These are phyloP conservation scores for Penicillium robsamsonii DNA, from an alignment of 495 filamentous ascomycete species.

Conservation along the genomic window DNA sequence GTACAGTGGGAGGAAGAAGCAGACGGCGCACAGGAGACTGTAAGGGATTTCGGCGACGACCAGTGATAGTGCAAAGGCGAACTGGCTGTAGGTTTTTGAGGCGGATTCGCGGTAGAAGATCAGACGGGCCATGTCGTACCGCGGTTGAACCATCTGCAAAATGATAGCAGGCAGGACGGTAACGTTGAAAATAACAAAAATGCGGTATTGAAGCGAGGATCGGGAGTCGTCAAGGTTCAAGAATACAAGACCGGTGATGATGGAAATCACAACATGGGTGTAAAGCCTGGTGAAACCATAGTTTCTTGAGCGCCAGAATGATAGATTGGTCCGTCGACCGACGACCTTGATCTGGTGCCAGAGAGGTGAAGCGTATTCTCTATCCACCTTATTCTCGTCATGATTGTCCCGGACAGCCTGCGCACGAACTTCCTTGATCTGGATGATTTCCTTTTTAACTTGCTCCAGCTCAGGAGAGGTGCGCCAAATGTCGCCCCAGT, in stretches of 20 bases:
- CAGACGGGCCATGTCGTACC: constrained; percentile 69
- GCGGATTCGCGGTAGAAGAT: constrained; percentile 78
- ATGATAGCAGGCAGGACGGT: constrained; percentile 75
- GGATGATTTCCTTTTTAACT: constrained; percentile 62
- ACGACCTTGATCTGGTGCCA: constrained; percentile 69
- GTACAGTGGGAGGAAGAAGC: constrained; percentile 74
- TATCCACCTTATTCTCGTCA: constrained; percentile 39
- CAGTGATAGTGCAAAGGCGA: constrained; percentile 69
- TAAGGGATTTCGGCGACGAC: constrained; percentile 77
- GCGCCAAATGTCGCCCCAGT: constrained; percentile 80
- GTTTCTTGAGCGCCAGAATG: constrained; percentile 73
- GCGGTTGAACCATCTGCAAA: constrained; percentile 73
- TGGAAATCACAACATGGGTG: constrained; percentile 67
- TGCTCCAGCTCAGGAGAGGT: constrained; percentile 67
- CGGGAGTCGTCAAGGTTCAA: constrained; percentile 66
- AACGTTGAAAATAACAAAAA: constrained; percentile 83
- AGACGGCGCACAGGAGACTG: constrained; percentile 66
- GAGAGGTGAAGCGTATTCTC: constrained; percentile 73
- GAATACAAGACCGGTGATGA: constrained; percentile 73
- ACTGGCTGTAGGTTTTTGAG: constrained; percentile 72
- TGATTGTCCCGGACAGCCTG: constrained; percentile 43
- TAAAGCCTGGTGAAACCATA: constrained; percentile 77
- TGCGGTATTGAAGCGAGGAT: constrained; percentile 68
- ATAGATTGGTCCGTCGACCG: constrained; percentile 59
- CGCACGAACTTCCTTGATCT: constrained; percentile 62